A percentile compares a stretch with the other conserved stretches of the same genome.
Conservation (phyloP, 805 yeast species). For the Jamesozyma spencerorum region DNA sequence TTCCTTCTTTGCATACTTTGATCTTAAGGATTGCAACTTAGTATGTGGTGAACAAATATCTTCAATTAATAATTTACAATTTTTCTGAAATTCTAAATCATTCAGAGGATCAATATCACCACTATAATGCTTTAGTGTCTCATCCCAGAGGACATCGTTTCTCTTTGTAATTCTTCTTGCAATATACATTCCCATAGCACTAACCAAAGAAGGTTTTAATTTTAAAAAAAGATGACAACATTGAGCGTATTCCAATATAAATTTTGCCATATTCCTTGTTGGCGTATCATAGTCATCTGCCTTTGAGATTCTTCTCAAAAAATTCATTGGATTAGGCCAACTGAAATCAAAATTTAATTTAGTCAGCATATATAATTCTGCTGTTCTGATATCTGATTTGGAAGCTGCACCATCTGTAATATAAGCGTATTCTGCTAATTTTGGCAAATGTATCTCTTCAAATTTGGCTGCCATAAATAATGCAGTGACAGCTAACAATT, state of each 20-base stretch:
- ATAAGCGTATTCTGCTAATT: slow-evolving; percentile 75
- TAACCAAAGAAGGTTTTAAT: slow-evolving; percentile 62
- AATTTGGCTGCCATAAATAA: slow-evolving; percentile 86
- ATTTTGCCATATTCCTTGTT: slow-evolving; percentile 78
- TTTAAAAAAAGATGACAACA: slow-evolving; percentile 71
- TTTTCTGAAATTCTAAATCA: slow-evolving; percentile 16
- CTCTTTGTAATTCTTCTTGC: slow-evolving; percentile 49
- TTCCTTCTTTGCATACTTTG: slow-evolving; percentile 19
- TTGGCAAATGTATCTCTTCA: slow-evolving; percentile 85
- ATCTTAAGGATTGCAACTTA: slow-evolving; percentile 19
- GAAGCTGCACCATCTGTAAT: slow-evolving; percentile 80
- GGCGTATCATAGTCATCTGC: slow-evolving; percentile 85
- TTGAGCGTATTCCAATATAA: slow-evolving; percentile 65
- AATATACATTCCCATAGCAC: slow-evolving; percentile 84
- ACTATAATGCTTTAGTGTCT: slow-evolving; percentile 19
- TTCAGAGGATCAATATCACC: slow-evolving; percentile 20
- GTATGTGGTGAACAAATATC: slow-evolving; percentile 26
- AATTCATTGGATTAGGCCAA: slow-evolving; percentile 86
- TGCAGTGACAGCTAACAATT: slow-evolving; percentile 77
- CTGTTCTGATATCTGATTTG: slow-evolving; percentile 71
- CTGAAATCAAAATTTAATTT: slow-evolving; percentile 65
- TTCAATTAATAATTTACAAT: slow-evolving; percentile 18
- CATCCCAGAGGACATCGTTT: slow-evolving; percentile 20
- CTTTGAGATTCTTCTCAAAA: slow-evolving; percentile 76
- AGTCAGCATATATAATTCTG: slow-evolving; percentile 71